Evolutionary conservation across 257 asterid species (phyloP).

Genomic region (Solanum pinnatisectum): DNA sequence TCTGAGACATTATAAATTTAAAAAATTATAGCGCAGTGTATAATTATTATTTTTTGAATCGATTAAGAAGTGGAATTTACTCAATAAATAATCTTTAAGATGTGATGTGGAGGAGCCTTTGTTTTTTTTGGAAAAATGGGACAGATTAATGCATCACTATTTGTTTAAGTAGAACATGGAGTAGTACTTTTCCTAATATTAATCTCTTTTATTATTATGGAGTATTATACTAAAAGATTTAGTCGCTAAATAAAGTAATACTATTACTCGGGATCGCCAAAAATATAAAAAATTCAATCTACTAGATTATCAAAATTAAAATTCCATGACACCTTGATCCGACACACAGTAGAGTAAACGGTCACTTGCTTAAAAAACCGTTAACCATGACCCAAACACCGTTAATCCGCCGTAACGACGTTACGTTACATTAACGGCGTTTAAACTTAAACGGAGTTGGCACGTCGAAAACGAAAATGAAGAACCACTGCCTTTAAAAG

Average conservation of each 20-base stretch:
- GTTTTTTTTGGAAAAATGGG: not conserved
- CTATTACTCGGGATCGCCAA: not conserved
- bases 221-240: not conserved
- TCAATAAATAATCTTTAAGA: not conserved
- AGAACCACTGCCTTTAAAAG: not conserved
- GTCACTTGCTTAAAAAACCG: not conserved
- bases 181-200: not conserved
- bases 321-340: not conserved
- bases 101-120: not conserved
- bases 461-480: not conserved
- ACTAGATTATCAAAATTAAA: not conserved
- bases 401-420: not conserved
- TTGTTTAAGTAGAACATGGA: not conserved
- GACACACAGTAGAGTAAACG: not conserved
- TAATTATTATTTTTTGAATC: not conserved
- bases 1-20: not conserved
- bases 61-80: not conserved
- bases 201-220: not conserved
- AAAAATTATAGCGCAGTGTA: not conserved
- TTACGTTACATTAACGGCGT: not conserved
- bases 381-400: not conserved
- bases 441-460: not conserved
- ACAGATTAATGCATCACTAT: not conserved
- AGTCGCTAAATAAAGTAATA: not conserved
- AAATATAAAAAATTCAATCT: not conserved